Base-by-base conservation (phyloP, 23 red algal genomes). In the Pyropia yezoensis region DNA sequence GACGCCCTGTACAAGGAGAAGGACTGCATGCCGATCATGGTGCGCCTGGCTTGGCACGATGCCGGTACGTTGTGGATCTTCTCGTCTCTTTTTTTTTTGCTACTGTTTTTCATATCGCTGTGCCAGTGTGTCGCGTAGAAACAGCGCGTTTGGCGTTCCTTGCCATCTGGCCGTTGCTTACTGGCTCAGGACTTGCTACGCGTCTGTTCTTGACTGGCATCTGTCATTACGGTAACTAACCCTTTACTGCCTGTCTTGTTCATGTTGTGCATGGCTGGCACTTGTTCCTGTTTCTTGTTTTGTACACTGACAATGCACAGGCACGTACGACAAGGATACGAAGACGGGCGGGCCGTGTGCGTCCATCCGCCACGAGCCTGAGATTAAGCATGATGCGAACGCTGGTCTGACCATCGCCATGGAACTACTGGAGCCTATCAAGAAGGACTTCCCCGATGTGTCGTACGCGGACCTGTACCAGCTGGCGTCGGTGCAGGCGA, bases 31-130 rank as follows among this genome's bases (percentile, higher is more conserved):
- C 92, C 92, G 23, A 96, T 96, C 39, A 83, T 96, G 92, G 92
- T 96, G 14, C 85, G 92, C 62, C 79, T 96, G 2, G 92, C 85
- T 14, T 96, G 92, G 92, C 92, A 96, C 66, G 92, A 96, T 33
- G 70, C 84, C 0, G 92, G 89, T 19, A 47, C 39, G 39, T 47
- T 13, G 39, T 6, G 39, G 39, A 47, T 47, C 39, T 8, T 47
- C 39, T 8, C 39, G 39, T 13, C 11, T 47, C 0, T 47, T 47
- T 13, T 47, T 47, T 47, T 7, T 6, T 47, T 47, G 0, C 11
- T 13, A 1, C 6, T 47, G 3, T 47, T 7, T 8, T 47, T 13
- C 9, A 47, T 6, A 6, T n/a, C 30, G 30, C 30, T 6, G 30
- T 33, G 30, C 30, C 2, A 33, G 6, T 33, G 30, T 33, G 30